Evolutionary conservation across 1,139 yeast species (phyloP).

Genomic region (Yueomyces sp.): DNA sequence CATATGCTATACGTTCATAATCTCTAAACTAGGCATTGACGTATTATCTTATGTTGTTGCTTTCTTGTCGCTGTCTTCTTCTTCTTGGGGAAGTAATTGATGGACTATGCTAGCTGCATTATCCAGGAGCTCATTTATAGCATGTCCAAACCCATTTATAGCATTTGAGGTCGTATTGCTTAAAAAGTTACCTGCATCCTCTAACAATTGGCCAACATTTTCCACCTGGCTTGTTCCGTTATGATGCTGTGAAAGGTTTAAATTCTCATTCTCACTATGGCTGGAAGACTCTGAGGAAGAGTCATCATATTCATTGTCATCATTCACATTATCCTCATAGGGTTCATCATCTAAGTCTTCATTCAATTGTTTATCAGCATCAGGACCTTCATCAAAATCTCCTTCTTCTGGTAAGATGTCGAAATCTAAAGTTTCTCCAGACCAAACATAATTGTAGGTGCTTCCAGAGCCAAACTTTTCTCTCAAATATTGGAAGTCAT

Average conservation of each 20-base stretch:
- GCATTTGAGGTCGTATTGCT: not conserved
- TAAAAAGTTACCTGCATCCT: no score
- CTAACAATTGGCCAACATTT: no score
- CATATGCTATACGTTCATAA: no score
- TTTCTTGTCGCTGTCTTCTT: no score
- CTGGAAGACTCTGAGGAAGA: no score
- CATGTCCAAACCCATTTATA: not conserved
- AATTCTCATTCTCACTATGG: no score
- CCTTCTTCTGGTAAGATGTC: not conserved
- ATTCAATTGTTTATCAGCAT: constrained; percentile 8
- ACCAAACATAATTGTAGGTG: constrained; percentile 15
- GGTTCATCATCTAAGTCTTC: constrained; percentile 1
- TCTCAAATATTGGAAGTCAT: constrained; percentile 6
- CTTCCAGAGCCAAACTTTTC: constrained; percentile 6
- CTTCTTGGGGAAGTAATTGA: not conserved
- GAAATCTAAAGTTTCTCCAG: constrained; percentile 1
- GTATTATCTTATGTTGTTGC: no score
- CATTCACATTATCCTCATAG: no score
- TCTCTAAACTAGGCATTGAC: no score
- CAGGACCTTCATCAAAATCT: constrained; percentile 9
- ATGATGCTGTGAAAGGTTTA: no score
- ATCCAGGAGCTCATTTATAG: not conserved
- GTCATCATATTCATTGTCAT: no score
- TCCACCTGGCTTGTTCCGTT: no score
- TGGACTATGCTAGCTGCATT: not conserved